Conservation (phyloP, 495 filamentous ascomycete species). For the Aspergillus nanangensis region DNA sequence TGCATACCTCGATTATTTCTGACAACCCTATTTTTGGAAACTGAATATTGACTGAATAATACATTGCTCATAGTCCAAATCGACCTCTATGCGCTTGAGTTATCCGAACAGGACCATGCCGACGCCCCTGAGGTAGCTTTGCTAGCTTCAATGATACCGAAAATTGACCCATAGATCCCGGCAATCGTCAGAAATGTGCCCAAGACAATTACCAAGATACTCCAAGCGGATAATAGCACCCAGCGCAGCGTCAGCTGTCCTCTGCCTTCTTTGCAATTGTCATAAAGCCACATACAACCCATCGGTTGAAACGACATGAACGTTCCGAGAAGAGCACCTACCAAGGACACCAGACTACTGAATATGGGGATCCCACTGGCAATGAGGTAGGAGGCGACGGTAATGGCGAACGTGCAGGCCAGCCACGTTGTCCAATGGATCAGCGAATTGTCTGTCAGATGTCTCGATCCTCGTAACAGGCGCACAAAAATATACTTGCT, state of each 20-base stretch:
- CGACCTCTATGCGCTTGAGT: constrained; percentile 7
- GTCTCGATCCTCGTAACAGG: constrained; percentile 46
- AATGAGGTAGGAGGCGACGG: constrained; percentile 45
- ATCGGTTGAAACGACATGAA: constrained; percentile 21
- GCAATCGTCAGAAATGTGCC: constrained; percentile 44
- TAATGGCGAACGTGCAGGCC: constrained; percentile 48
- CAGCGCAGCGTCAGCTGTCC: constrained; percentile 15
- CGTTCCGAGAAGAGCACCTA: constrained; percentile 49
- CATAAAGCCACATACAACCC: constrained; percentile 38
- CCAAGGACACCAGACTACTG: constrained; percentile 45
- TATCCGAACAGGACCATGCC: constrained; percentile 14
- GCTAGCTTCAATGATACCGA: constrained; percentile 46
- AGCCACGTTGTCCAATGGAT: constrained; percentile 58
- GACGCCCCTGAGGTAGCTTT: constrained; percentile 5
- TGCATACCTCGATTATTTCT: too few species aligned
- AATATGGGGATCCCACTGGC: constrained; percentile 35
- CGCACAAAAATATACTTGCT: constrained; percentile 59
- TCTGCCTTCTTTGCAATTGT: constrained; percentile 17
- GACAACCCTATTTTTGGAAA: too few species aligned
- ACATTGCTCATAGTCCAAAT: too few species aligned
- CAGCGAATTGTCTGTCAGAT: constrained; percentile 52
- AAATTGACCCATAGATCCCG: constrained; percentile 49
- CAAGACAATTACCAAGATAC: constrained; percentile 13
- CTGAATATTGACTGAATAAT: too few species aligned
- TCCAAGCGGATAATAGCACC: constrained; percentile 15